A percentile compares a stretch with the other conserved stretches of the same genome.
Conservation (phyloP, 2,329 filamentous ascomycete genomes). For the Neoascochyta sp. region DNA sequence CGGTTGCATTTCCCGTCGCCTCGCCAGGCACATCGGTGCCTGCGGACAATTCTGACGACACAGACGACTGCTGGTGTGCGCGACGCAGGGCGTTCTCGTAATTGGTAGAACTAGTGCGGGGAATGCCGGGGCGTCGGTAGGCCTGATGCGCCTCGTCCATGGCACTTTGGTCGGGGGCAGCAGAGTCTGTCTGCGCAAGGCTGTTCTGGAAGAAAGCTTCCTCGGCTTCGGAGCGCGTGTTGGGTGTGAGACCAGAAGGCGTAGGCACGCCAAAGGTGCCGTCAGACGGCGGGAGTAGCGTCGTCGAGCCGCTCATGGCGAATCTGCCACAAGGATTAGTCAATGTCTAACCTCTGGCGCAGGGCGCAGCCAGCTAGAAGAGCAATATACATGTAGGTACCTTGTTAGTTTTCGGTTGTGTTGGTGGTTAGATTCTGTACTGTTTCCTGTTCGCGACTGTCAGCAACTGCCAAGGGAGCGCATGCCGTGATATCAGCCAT, state of each 20-base stretch:
- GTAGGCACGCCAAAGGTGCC: conserved; percentile 22
- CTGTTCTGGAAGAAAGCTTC: conserved; percentile 31
- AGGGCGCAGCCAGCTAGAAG: not conserved
- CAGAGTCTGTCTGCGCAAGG: conserved; percentile 32
- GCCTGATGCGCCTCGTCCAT: conserved; percentile 25
- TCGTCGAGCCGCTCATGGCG: conserved; percentile 16
- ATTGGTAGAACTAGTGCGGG: conserved; percentile 29
- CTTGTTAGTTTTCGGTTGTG: not conserved
- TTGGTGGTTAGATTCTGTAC: not conserved
- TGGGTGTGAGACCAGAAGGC: conserved; percentile 35
- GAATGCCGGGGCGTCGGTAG: conserved; percentile 23
- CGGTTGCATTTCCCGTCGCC: conserved; percentile 11
- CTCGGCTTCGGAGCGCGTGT: conserved; percentile 36
- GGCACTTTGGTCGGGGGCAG: conserved; percentile 26
- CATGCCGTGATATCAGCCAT: not conserved
- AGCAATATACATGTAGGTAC: not conserved
- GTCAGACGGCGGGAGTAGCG: conserved; percentile 18
- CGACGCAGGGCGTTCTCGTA: conserved; percentile 28
- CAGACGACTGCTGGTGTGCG: conserved; percentile 18
- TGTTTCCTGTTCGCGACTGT: not conserved
- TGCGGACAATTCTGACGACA: conserved; percentile 21
- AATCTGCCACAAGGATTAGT: not conserved
- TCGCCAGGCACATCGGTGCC: conserved; percentile 11
- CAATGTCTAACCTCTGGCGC: not conserved
- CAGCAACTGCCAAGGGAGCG: not conserved